These are phyloP conservation scores for Mucor racemosus DNA, from an alignment of 371 early-diverging fungal genomes.

Conservation along the genomic window DNA sequence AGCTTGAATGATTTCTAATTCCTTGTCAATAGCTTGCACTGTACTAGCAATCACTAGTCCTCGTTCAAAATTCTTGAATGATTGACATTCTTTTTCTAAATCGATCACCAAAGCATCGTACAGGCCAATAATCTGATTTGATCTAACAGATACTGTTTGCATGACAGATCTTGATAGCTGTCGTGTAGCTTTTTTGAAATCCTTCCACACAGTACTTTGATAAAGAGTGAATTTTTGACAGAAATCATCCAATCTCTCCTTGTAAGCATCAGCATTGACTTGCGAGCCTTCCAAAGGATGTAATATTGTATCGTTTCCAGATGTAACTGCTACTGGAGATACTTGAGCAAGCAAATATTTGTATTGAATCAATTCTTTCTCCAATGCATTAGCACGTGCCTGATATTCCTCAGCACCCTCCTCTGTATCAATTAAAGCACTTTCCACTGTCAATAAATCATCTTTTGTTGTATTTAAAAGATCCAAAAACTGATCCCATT, in stretches of 20 bases:
- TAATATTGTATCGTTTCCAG: background rate
- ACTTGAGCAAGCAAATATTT: background rate
- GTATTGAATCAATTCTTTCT: constrained; percentile 12
- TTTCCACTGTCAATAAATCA: constrained; percentile 40
- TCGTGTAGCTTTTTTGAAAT: constrained; percentile 21
- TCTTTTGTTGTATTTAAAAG: constrained; percentile 41
- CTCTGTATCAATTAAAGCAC: constrained; percentile 38
- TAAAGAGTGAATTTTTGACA: constrained; percentile 16
- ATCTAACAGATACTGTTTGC: constrained; percentile 12
- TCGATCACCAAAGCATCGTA: constrained; percentile 5
- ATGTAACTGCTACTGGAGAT: background rate
- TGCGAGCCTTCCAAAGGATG: constrained; percentile 36
- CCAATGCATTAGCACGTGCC: constrained; percentile 20
- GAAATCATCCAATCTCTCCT: constrained; percentile 8
- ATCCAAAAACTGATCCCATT: constrained; percentile 47
- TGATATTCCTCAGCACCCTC: constrained; percentile 33
- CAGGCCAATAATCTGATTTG: constrained; percentile 8
- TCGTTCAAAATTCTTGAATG: constrained; percentile 34
- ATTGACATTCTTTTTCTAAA: constrained; percentile 23
- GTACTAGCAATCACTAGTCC: constrained; percentile 33
- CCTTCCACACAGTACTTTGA: constrained; percentile 32
- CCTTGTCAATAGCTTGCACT: constrained; percentile 38
- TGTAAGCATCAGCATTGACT: constrained; percentile 14
- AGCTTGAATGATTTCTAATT: constrained; percentile 45
- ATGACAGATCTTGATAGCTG: constrained; percentile 26